These are phyloP conservation scores for Arabidopsis lyrata DNA, from an alignment of 441 rosid species.

Conservation along the genomic window DNA sequence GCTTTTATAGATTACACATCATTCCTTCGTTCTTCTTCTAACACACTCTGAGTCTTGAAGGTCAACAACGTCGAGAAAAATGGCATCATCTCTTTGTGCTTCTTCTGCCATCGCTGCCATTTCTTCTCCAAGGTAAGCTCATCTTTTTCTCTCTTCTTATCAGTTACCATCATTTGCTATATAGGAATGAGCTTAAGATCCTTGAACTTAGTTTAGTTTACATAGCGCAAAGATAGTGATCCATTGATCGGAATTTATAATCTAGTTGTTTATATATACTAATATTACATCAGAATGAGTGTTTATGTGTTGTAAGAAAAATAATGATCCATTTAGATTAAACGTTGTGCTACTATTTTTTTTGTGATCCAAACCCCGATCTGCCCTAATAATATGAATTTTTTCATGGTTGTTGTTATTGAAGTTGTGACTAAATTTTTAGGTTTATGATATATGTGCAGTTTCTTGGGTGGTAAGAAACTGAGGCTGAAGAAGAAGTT, in stretches of 20 bases:
- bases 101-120: slow-evolving; percentile 84
- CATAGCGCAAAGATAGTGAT: slow-evolving; percentile 12
- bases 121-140: slow-evolving; percentile 75
- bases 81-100: slow-evolving; percentile 93
- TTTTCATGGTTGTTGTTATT: background rate
- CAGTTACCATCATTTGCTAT: slow-evolving; percentile 5
- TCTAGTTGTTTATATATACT: background rate
- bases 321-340: slow-evolving; percentile 8
- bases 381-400: background rate
- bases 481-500: slow-evolving; percentile 58
- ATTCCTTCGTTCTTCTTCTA: slow-evolving; percentile 30
- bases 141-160: background rate
- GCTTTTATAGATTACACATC: slow-evolving; percentile 31
- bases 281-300: background rate
- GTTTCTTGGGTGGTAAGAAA: slow-evolving; percentile 81
- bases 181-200: background rate
- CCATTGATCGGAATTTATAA: background rate
- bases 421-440: background rate
- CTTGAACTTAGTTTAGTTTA: background rate
- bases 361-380: background rate
- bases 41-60: slow-evolving; percentile 43
- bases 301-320: background rate
- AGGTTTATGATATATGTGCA: slow-evolving; percentile 38
- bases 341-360: background rate
- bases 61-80: slow-evolving; percentile 40